Base-by-base conservation (phyloP, 345 rosid genomes). In the Hibiscus syriacus region DNA sequence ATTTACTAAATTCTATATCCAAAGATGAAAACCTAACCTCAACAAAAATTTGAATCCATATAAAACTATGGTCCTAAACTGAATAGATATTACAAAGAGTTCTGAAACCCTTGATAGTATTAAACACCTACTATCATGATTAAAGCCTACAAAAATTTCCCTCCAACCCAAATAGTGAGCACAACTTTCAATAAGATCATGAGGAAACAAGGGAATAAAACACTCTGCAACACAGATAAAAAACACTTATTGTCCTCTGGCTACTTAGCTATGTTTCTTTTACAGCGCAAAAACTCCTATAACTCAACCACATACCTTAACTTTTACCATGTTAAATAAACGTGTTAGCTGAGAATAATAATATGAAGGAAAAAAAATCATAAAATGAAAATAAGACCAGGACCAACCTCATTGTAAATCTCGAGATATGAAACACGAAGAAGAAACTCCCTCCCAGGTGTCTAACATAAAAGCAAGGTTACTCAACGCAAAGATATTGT, bases 391-490 rank as follows among this genome's bases (percentile, higher is more conserved):
- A 48, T 72, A 67, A 39, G 67, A 22, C 9, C 13, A 60, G 27
- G 57, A 39, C 84, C 75, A 55, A 88, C 98, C 98, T 90, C 96
- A 62, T 93, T 93, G 82, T 93, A 93, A 61, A 93, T 93, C 77
- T 93, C 98, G 68, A 93, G 77, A 77, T 93, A 93, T n/a, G 97
- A 93, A 76, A 93, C 96, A 27, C 96, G 98, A 67, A 93, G 96
- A 76, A 93, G 97, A 79, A 86, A 93, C 81, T 90, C 98, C 72
- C 96, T 78, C 43, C 77, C 85, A 64, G 96, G 94, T 68, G 96
- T 88, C 98, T 90, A 86, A 75, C 80, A 78, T 78, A 64, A 23
- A 62, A 57, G 38, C 64, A 66, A 43, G 19, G 64, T 74, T 34
- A 62, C 59, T n/a, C 29, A 46, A 70, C 14, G 19, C 20, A 25